Conservation (phyloP, 192 early-diverging fungal genomes). For the Coemansia sp. region DNA sequence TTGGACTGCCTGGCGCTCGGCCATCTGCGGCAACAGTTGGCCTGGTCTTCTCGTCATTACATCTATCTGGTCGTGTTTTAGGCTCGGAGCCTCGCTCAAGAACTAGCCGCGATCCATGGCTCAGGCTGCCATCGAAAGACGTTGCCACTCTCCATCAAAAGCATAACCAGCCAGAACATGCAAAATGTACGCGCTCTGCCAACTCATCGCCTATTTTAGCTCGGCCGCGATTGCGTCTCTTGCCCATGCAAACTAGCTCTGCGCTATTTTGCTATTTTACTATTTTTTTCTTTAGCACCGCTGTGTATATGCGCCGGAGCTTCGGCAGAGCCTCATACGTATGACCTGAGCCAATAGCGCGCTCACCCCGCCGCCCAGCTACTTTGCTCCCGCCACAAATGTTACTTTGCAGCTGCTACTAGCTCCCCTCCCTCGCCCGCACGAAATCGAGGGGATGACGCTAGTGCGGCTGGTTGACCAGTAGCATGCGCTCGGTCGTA, state of each 20-base stretch:
- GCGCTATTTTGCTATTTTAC: background rate
- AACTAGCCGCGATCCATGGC: background rate
- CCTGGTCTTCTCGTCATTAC: background rate
- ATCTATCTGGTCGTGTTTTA: background rate
- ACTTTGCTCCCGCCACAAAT: constrained; percentile 5
- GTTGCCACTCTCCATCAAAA: background rate
- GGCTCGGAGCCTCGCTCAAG: background rate
- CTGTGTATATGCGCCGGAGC: constrained; percentile 1
- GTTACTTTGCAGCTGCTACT: background rate
- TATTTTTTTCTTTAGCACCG: background rate
- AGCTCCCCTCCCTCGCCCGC: constrained; percentile 1
- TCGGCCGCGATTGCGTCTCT: background rate
- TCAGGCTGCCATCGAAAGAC: background rate
- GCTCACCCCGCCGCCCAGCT: background rate
- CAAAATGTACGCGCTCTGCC: background rate
- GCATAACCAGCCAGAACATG: background rate
- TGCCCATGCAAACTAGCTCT: background rate
- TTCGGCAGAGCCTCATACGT: background rate
- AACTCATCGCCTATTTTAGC: background rate
- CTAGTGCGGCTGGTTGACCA: background rate
- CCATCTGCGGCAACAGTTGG: background rate
- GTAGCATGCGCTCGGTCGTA: background rate
- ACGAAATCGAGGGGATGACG: background rate
- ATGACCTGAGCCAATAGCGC: background rate
- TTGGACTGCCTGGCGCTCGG: background rate